Conservation (phyloP, 768 basidiomycete genomes). For the Termitomyces sp. region DNA sequence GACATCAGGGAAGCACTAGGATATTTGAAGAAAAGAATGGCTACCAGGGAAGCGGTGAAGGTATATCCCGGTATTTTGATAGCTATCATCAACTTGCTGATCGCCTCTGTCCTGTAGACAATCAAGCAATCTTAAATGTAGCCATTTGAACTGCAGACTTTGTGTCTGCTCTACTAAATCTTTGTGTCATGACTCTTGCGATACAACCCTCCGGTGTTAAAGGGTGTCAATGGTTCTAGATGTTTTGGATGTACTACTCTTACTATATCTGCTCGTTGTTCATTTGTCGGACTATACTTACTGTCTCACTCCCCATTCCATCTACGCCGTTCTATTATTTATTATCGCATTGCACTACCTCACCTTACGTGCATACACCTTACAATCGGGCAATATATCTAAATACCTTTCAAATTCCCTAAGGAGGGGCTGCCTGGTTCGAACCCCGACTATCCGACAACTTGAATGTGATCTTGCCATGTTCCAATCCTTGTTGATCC, state of each 20-base stretch:
- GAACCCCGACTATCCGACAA: not conserved
- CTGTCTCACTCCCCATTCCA: not conserved
- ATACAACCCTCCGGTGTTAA: not conserved
- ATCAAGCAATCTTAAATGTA: constrained; percentile 10
- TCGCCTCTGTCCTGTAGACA: not conserved
- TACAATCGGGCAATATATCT: not conserved
- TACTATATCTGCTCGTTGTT: not conserved
- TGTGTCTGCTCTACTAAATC: not conserved
- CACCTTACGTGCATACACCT: not conserved
- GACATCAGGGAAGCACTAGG: constrained; percentile 44
- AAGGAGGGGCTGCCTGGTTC: not conserved
- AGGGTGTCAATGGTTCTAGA: not conserved
- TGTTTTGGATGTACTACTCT: not conserved
- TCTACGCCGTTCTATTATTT: not conserved
- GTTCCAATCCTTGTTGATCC: not conserved
- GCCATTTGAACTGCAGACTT: not conserved
- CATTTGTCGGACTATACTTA: not conserved
- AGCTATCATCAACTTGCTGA: not conserved
- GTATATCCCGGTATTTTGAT: constrained; percentile 15
- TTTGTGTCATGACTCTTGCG: constrained; percentile 1
- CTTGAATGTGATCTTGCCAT: not conserved
- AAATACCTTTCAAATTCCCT: too few relatives aligned
- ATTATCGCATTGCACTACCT: not conserved
- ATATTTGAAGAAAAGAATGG: constrained; percentile 40
- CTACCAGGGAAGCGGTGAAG: constrained; percentile 29